Evolutionary conservation across 2,329 filamentous ascomycete species (phyloP).

Genomic region (Phyllosticta ampelicida): DNA sequence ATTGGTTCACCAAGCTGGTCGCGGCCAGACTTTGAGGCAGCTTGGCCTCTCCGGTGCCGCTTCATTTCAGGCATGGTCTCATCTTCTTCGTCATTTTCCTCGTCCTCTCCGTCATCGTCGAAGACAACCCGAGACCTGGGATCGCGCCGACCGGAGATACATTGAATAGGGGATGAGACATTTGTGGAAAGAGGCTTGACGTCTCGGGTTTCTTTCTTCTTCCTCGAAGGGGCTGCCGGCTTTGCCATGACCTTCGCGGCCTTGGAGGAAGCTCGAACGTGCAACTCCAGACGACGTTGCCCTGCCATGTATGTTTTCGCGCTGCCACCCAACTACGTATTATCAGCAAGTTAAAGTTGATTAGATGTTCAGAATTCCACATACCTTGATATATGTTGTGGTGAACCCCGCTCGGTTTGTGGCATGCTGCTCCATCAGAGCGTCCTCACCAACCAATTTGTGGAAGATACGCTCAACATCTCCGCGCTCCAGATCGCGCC

Average conservation of each 20-base stretch:
- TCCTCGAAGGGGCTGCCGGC: constrained; percentile 17
- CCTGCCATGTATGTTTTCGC: constrained; percentile 37
- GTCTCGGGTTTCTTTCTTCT: constrained; percentile 23
- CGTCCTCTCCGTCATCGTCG: constrained; percentile 16
- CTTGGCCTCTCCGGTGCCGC: constrained; percentile 11
- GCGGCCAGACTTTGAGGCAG: constrained; percentile 1
- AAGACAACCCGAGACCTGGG: constrained; percentile 7
- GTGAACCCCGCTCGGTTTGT: constrained; percentile 57
- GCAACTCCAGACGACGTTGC: constrained; percentile 38
- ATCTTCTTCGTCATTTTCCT: constrained; percentile 29
- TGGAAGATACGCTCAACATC: constrained; percentile 81
- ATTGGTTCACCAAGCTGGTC: constrained; percentile 48
- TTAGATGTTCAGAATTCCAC: constrained; percentile 16
- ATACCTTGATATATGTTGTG: constrained; percentile 60
- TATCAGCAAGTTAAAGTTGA: constrained; percentile 13
- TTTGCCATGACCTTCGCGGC: constrained; percentile 24
- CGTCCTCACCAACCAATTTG: constrained; percentile 61
- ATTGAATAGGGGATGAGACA: constrained; percentile 52
- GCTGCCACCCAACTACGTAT: constrained; percentile 31
- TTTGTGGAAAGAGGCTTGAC: constrained; percentile 53
- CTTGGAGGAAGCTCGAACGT: constrained; percentile 41
- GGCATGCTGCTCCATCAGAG: constrained; percentile 59
- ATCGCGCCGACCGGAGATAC: constrained; percentile 30
- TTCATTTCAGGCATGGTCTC: constrained; percentile 24
- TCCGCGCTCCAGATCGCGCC: constrained; percentile 57